phyloP scores from a whole-genome alignment of 2,329 filamentous ascomycete genomes.

The Sphaerulina musiva region DNA sequence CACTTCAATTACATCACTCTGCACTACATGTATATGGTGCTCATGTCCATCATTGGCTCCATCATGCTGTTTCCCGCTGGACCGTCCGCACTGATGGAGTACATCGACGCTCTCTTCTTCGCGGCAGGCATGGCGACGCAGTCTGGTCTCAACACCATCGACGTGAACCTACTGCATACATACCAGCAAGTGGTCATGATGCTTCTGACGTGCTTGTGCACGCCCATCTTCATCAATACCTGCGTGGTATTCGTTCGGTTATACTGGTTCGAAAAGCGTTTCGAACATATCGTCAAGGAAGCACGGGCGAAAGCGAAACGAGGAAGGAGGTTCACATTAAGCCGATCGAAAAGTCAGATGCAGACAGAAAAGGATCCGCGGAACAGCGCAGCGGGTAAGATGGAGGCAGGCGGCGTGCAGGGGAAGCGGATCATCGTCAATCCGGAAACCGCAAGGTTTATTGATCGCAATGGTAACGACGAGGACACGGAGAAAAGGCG shows the following conservation, averaged over 20 bases:
- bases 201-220: conserved; percentile 64
- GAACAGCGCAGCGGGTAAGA: conserved; percentile 42
- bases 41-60: conserved; percentile 65
- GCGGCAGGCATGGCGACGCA: conserved; percentile 82
- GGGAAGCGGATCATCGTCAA: conserved; percentile 54
- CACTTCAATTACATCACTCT: conserved; percentile 75
- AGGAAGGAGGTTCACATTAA: conserved; percentile 52
- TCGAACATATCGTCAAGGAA: conserved; percentile 74
- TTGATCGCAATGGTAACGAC: conserved; percentile 44
- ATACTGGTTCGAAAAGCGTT: conserved; percentile 97
- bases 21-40: conserved; percentile 79
- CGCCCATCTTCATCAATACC: conserved; percentile 77
- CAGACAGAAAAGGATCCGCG: conserved; percentile 31
- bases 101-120: conserved; percentile 86
- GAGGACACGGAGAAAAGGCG: conserved; percentile 45
- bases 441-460: conserved; percentile 35
- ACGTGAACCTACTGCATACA: conserved; percentile 42
- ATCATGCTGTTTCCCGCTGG: conserved; percentile 61
- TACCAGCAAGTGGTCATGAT: conserved; percentile 60
- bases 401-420: conserved; percentile 59
- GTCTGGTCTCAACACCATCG: conserved; percentile 77
- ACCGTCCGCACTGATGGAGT: conserved; percentile 50
- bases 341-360: conserved; percentile 22
- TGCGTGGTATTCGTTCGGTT: conserved; percentile 86
- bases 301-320: conserved; percentile 59